Evolutionary conservation across 768 basidiomycete species (phyloP), one percentile per base, ranked within the genome.

Genomic region (Chiua virens): DNA sequence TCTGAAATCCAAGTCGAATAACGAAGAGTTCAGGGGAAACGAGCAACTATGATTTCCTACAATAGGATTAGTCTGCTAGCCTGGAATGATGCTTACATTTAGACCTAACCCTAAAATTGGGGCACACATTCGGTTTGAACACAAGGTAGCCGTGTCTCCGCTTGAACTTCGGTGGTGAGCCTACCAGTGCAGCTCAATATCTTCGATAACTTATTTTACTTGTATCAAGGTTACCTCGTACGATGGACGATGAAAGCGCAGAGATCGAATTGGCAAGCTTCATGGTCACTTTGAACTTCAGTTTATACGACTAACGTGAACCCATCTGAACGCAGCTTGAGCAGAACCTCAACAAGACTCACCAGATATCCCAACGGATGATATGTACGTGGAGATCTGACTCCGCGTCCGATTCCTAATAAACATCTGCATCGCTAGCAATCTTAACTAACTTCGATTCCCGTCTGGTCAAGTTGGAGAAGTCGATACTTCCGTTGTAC

Each of bases 291-390:
- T 34, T 15, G 14, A 34, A 21, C 3, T 11, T 13, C 15, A n/a
- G 11, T 23, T 20, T 34, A 38, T 2, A 4, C 3, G 11, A 36
- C 38, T 56, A 14, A 53, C 27, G 13, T 35, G 3, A 17, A 13
- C 35, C 8, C 28, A 13, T 18, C 21, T 30, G n/a, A n/a, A n/a
- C n/a, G n/a, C n/a, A 90, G 90, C 78, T 93, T 10, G 89, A 93
- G 71, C 91, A 92, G 69, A 92, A 92, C 64, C 74, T 93, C 38
- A 84, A 87, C 68, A 92, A 92, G 71, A 92, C 90, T 0, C 80
- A 81, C 20, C 89, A 89, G 61, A 87, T 90, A 53, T 92, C 90
- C 1, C 86, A 87, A 61, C 77, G 88, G 45, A 92, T 93, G 90
- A 91, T 82, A 53, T 81, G 89, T 92, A 72, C 49, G 87, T 61